phyloP scores from a whole-genome alignment of 176 grass and related monocot genomes.

The Cymbopogon citratus region DNA sequence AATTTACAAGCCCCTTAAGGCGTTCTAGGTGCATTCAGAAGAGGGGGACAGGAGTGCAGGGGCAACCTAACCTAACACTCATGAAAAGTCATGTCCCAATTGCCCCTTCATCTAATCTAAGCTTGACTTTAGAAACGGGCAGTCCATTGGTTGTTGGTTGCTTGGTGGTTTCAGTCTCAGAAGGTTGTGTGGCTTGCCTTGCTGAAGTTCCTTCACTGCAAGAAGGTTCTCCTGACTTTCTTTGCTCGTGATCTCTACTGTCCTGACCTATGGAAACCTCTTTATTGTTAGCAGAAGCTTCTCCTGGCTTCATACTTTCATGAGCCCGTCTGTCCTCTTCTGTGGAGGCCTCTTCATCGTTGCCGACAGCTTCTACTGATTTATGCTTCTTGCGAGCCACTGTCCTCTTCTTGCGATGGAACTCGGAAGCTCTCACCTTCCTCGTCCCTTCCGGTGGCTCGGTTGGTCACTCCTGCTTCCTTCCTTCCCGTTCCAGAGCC shows the following conservation, averaged over 20 bases:
- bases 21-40: too few species aligned
- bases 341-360: background rate
- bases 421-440: background rate
- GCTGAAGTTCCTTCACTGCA: background rate
- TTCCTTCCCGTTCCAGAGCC: background rate
- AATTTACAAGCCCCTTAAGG: too few species aligned
- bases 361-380: background rate
- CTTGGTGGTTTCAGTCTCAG: conserved; percentile 30
- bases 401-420: background rate
- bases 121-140: background rate
- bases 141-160: background rate
- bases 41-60: too few species aligned
- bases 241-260: background rate
- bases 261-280: background rate
- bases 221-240: conserved; percentile 3
- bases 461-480: background rate
- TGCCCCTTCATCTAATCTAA: too few species aligned
- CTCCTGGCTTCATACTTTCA: background rate
- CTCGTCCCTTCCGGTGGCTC: background rate
- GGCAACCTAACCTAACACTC: too few species aligned
- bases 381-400: background rate
- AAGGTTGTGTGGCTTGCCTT: background rate
- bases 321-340: background rate
- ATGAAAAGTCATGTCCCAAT: too few species aligned
- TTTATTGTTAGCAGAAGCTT: background rate